Percentiles rank a stretch among this genome's conserved stretches.
Conservation (phyloP, 805 yeast genomes). For the Limtongozyma cylindracea region DNA sequence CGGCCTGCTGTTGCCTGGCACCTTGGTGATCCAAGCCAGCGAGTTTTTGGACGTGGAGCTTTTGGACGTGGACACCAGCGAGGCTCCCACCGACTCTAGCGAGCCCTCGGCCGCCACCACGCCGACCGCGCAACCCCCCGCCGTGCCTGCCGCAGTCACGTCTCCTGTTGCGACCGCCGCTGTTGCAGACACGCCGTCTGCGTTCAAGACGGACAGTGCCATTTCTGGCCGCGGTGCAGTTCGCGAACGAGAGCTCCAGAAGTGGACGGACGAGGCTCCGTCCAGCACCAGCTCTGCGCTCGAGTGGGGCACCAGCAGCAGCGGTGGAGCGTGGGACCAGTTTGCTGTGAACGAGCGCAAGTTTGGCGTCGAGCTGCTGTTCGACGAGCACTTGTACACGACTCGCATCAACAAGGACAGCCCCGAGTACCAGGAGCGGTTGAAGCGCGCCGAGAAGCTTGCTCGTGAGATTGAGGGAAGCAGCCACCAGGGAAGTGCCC, state of each 20-base stretch:
- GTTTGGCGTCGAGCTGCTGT: conserved; percentile 71
- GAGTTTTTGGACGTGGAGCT: conserved; percentile 25
- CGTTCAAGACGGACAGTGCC: conserved; percentile 68
- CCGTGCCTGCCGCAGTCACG: too few species aligned
- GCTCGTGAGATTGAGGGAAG: conserved; percentile 69
- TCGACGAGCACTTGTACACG: conserved; percentile 72
- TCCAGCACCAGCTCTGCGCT: conserved; percentile 12
- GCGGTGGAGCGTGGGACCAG: conserved; percentile 55
- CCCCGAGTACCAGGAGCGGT: conserved; percentile 45
- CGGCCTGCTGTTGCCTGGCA: conserved; percentile 13
- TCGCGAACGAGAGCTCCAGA: conserved; percentile 51
- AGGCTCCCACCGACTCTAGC: not conserved
- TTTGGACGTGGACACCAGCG: conserved; percentile 1
- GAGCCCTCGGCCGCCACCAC: not conserved
- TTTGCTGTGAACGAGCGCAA: conserved; percentile 74
- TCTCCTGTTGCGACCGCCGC: too few species aligned
- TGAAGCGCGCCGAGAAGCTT: conserved; percentile 46
- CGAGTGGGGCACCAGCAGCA: conserved; percentile 5
- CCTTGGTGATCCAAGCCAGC: conserved; percentile 18
- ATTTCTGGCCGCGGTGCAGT: conserved; percentile 25
- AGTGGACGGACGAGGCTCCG: conserved; percentile 56
- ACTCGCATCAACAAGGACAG: conserved; percentile 44
- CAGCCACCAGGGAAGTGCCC: conserved; percentile 35
- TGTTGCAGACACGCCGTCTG: too few species aligned
- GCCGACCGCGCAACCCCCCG: not conserved